A percentile compares a stretch with the other conserved stretches of the same genome.
These are phyloP conservation scores for Pichia sp. DNA, from an alignment of 1,139 yeast genomes.

Conservation along the genomic window DNA sequence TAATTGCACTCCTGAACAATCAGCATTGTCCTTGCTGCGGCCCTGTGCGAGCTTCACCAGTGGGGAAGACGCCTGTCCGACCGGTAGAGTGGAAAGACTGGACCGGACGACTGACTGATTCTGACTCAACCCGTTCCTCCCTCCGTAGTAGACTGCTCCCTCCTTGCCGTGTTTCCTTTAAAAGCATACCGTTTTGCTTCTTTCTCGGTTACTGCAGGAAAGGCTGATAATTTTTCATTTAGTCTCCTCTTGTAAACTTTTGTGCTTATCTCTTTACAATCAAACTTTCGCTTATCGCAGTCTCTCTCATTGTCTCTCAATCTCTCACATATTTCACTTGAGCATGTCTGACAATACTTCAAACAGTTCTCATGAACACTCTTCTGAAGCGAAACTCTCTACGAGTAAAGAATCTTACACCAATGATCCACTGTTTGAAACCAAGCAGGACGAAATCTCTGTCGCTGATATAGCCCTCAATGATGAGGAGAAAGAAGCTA, in stretches of 20 bases:
- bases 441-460: background rate
- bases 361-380: background rate
- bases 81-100: background rate
- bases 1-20: too few relatives aligned
- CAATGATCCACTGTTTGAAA: background rate
- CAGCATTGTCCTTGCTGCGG: too few relatives aligned
- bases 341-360: background rate
- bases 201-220: background rate
- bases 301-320: background rate
- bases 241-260: too few relatives aligned
- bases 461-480: conserved; percentile 2
- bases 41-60: too few relatives aligned
- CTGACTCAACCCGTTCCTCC: background rate
- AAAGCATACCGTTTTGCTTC: background rate
- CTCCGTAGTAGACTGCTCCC: background rate
- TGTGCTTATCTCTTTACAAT: too few relatives aligned
- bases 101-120: background rate
- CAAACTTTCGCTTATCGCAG: background rate
- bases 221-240: too few relatives aligned
- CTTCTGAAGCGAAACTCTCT: background rate
- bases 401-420: background rate
- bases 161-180: background rate
- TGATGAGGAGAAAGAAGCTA: conserved; percentile 20
- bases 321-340: background rate
- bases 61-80: too few relatives aligned